Evolutionary conservation across 495 filamentous ascomycete species (phyloP).

Genomic region (Cercophora newfieldiana): DNA sequence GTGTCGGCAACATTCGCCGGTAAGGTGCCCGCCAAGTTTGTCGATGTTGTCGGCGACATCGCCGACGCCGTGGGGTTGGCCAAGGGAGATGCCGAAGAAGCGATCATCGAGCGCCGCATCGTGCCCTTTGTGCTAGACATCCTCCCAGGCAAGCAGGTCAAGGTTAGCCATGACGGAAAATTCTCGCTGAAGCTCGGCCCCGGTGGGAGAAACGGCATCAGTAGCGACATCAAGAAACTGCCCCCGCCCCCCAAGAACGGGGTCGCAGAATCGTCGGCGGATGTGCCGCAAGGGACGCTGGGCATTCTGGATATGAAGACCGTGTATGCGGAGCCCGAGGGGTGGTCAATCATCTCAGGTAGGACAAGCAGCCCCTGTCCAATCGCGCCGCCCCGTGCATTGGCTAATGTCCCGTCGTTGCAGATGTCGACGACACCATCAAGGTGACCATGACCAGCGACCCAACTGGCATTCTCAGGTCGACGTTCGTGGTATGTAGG

Average conservation of each 20-base stretch:
- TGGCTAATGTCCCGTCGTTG: constrained; percentile 15
- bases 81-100: constrained; percentile 60
- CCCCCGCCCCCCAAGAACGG: constrained; percentile 38
- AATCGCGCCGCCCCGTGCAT: neutral
- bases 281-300: constrained; percentile 48
- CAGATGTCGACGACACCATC: constrained; percentile 94
- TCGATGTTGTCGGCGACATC: constrained; percentile 67
- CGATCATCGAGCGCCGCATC: constrained; percentile 67
- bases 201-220: constrained; percentile 68
- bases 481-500: constrained; percentile 70
- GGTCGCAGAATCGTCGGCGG: constrained; percentile 44
- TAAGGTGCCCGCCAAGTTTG: constrained; percentile 62
- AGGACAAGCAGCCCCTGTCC: constrained; percentile 8
- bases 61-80: constrained; percentile 70
- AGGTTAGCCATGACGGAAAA: constrained; percentile 50
- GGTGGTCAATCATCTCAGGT: constrained; percentile 85
- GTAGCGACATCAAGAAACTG: constrained; percentile 54
- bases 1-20: constrained; percentile 77
- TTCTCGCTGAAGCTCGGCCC: constrained; percentile 64
- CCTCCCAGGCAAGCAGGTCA: constrained; percentile 64
- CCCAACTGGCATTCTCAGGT: constrained; percentile 73
- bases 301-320: constrained; percentile 62
- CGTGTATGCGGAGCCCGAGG: constrained; percentile 70
- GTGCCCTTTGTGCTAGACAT: constrained; percentile 76
- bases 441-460: constrained; percentile 83